phyloP scores from a whole-genome alignment of 2,329 filamentous ascomycete species.

The Nectriaceae sp. region DNA sequence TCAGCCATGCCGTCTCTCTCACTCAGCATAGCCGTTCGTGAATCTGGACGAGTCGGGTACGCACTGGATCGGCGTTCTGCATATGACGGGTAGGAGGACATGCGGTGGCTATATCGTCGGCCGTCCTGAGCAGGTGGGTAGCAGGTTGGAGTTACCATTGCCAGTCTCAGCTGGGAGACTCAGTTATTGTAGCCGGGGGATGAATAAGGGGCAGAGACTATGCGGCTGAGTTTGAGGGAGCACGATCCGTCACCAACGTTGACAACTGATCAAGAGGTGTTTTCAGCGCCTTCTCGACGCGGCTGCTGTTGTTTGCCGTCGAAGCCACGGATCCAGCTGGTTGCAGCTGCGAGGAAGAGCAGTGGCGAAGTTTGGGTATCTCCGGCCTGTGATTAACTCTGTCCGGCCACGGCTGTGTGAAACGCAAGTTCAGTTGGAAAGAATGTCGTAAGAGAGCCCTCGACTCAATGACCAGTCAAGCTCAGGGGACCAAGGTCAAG shows the following conservation, averaged over 20 bases:
- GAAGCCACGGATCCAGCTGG: not conserved
- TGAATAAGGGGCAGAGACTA: not conserved
- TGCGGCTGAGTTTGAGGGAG: not conserved
- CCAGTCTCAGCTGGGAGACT: not conserved
- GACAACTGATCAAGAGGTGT: not conserved
- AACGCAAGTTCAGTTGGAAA: not conserved
- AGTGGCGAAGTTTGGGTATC: not conserved
- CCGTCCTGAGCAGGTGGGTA: slow-evolving; percentile 19
- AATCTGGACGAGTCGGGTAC: slow-evolving; percentile 21
- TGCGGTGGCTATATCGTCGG: slow-evolving; percentile 17
- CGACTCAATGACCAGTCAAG: not conserved
- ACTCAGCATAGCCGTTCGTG: slow-evolving; percentile 31
- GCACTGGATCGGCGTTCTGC: slow-evolving; percentile 21
- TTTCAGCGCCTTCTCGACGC: not conserved
- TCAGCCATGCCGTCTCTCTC: slow-evolving; percentile 33
- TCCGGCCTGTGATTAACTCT: not conserved
- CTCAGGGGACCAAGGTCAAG: not conserved
- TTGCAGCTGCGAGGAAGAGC: not conserved
- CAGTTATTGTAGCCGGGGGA: not conserved
- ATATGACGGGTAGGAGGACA: slow-evolving; percentile 19
- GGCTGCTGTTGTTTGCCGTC: not conserved
- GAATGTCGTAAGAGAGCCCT: too few species aligned
- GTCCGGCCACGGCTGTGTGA: not conserved
- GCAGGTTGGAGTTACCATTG: slow-evolving; percentile 23
- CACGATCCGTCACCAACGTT: not conserved